Conservation (phyloP, 495 filamentous ascomycete genomes). For the Filosporella fistucella region DNA sequence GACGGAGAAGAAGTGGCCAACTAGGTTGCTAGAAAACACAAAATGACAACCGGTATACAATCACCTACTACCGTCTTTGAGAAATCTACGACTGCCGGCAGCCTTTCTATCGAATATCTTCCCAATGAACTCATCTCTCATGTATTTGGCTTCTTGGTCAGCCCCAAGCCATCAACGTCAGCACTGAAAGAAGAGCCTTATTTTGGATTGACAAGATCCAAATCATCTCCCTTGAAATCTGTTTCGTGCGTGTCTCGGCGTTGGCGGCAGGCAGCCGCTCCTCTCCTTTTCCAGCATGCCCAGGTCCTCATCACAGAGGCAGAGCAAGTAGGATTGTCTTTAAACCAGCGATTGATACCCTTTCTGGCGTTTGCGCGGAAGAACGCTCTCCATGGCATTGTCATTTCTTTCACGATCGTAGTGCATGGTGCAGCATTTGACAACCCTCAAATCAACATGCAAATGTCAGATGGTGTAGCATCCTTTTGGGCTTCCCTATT, state of each 20-base stretch:
- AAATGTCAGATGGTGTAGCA: conserved; percentile 14
- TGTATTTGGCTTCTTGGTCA: conserved; percentile 33
- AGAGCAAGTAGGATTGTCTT: conserved; percentile 8
- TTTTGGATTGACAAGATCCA: conserved; percentile 14
- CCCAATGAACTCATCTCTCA: conserved; percentile 36
- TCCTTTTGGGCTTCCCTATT: conserved; percentile 42
- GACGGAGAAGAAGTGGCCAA: no score
- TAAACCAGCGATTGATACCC: conserved; percentile 16
- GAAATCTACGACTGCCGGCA: no score
- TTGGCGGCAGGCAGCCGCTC: conserved; percentile 35
- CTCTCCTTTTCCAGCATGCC: conserved; percentile 36
- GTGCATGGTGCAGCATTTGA: conserved; percentile 2
- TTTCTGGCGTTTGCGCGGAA: conserved; percentile 19
- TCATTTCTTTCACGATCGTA: conserved; percentile 16
- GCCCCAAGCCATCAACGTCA: conserved; percentile 28
- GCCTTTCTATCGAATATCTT: conserved; percentile 28
- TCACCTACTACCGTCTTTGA: no score
- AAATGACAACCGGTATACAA: no score
- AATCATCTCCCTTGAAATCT: conserved; percentile 30
- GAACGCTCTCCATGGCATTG: conserved; percentile 4
- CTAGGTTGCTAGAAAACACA: no score
- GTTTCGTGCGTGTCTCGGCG: conserved; percentile 33
- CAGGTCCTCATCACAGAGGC: conserved; percentile 12
- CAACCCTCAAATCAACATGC: conserved; percentile 8
- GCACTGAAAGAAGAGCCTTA: conserved; percentile 35